Evolutionary conservation across 2,329 filamentous ascomycete species (phyloP).

Genomic region (Diaporthe sp.): DNA sequence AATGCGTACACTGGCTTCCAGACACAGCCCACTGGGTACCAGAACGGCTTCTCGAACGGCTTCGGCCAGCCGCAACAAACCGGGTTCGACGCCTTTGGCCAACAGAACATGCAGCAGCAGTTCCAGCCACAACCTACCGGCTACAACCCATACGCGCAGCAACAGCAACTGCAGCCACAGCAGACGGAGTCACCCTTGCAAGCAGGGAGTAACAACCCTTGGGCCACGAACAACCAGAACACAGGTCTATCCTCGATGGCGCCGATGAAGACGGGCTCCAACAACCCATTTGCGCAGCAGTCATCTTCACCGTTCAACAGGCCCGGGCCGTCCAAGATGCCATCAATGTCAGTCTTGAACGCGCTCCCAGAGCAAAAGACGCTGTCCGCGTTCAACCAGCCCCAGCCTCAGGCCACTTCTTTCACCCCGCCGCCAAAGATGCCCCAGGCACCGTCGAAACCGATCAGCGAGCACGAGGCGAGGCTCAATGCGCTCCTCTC

Average conservation of each 20-base stretch:
- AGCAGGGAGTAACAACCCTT: slow-evolving; percentile 94
- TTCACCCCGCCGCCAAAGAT: slow-evolving; percentile 59
- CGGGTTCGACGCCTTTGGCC: slow-evolving; percentile 78
- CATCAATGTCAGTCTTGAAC: slow-evolving; percentile 78
- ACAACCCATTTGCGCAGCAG: slow-evolving; percentile 88
- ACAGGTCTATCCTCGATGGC: slow-evolving; percentile 75
- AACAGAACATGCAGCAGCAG: slow-evolving; percentile 57
- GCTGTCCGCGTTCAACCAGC: slow-evolving; percentile 70
- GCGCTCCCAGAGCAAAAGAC: slow-evolving; percentile 89
- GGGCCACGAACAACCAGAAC: slow-evolving; percentile 76
- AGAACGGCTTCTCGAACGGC: slow-evolving; percentile 77
- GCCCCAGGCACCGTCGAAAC: slow-evolving; percentile 66
- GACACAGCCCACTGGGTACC: slow-evolving; percentile 64
- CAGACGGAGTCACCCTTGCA: slow-evolving; percentile 73
- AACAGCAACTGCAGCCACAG: slow-evolving; percentile 63
- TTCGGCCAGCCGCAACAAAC: slow-evolving; percentile 77
- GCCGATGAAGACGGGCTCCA: slow-evolving; percentile 92
- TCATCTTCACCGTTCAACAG: slow-evolving; percentile 70
- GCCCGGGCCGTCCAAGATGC: slow-evolving; percentile 69
- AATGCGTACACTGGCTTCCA: slow-evolving; percentile 70
- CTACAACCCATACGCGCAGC: slow-evolving; percentile 67
- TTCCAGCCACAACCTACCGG: slow-evolving; percentile 68
- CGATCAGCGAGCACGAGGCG: slow-evolving; percentile 75
- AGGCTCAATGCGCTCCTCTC: slow-evolving; percentile 90
- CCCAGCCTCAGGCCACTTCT: slow-evolving; percentile 62